Evolutionary conservation across 352 stramenopile species (phyloP).

Genomic region (Pythium phragmiticola): DNA sequence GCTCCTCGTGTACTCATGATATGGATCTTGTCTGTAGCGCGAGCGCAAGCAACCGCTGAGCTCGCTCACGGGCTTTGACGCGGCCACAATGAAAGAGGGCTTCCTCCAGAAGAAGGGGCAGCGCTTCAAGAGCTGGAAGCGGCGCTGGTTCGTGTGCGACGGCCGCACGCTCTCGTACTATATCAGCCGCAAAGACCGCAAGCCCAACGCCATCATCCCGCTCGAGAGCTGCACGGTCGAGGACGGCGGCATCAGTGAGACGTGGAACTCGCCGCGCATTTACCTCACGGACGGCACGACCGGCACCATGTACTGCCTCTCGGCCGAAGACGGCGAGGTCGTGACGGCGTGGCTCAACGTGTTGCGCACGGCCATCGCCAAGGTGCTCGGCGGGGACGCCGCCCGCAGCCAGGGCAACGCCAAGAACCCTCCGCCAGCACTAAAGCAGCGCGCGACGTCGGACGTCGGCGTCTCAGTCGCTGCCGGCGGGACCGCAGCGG

Average conservation of each 20-base stretch:
- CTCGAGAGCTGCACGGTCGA: slow-evolving; percentile 79
- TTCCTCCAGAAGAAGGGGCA: slow-evolving; percentile 87
- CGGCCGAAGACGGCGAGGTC: slow-evolving; percentile 62
- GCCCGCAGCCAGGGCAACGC: background rate
- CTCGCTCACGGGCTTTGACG: slow-evolving; percentile 49
- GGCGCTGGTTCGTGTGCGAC: slow-evolving; percentile 85
- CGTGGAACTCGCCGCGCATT: slow-evolving; percentile 84
- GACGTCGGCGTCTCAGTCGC: background rate
- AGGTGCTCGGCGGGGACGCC: slow-evolving; percentile 15
- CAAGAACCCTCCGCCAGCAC: background rate
- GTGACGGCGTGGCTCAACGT: slow-evolving; percentile 76
- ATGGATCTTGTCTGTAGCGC: slow-evolving; percentile 29
- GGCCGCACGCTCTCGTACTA: slow-evolving; percentile 81
- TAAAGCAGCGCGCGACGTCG: slow-evolving; percentile 10
- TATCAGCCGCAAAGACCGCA: slow-evolving; percentile 76
- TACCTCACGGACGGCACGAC: slow-evolving; percentile 74
- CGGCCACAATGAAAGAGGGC: slow-evolving; percentile 75
- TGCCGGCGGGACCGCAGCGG: background rate
- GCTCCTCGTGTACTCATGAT: background rate
- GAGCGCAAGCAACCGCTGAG: slow-evolving; percentile 58
- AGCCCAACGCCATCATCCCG: slow-evolving; percentile 79
- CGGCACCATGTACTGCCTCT: slow-evolving; percentile 84
- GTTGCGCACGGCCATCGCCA: slow-evolving; percentile 50
- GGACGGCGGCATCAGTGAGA: slow-evolving; percentile 79
- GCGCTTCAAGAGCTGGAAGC: slow-evolving; percentile 80